Conservation (phyloP, 208 protist species). For the Trypanosoma melophagium region DNA sequence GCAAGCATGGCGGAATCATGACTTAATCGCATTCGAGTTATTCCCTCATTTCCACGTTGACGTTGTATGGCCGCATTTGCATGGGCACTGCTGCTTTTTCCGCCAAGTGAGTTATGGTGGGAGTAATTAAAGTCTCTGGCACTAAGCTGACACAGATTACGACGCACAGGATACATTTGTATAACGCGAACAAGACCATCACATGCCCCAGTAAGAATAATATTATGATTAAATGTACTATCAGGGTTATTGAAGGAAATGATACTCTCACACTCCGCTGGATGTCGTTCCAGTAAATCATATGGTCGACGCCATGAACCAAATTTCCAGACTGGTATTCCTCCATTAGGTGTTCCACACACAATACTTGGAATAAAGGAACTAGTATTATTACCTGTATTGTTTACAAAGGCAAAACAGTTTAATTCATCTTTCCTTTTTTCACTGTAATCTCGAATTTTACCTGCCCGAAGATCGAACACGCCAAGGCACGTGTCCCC, state of each 20-base stretch:
- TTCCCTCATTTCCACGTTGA: conserved; percentile 67
- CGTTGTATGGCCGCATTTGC: conserved; percentile 29
- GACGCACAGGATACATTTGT: conserved; percentile 86
- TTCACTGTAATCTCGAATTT: conserved; percentile 82
- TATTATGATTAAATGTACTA: conserved; percentile 85
- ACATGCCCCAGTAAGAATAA: conserved; percentile 85
- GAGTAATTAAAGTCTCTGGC: conserved; percentile 85
- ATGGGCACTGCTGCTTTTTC: conserved; percentile 23
- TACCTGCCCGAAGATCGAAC: conserved; percentile 73
- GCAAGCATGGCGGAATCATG: conserved; percentile 75
- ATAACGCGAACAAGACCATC: conserved; percentile 86
- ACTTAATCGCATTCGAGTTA: conserved; percentile 74
- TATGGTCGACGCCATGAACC: conserved; percentile 87
- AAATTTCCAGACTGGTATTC: conserved; percentile 88
- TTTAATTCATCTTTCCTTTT: conserved; percentile 84
- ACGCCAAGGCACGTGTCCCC: conserved; percentile 85
- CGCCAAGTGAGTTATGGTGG: conserved; percentile 48
- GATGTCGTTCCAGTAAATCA: conserved; percentile 77
- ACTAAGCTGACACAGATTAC: conserved; percentile 85
- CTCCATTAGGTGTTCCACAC: conserved; percentile 78
- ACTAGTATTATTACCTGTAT: conserved; percentile 60
- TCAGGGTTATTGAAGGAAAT: conserved; percentile 83
- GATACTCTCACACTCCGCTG: conserved; percentile 81
- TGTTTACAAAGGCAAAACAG: conserved; percentile 90
- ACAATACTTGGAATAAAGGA: conserved; percentile 86